A percentile compares a stretch with the other conserved stretches of the same genome.
Conservation (phyloP, 1,284 basidiomycete genomes). For the Mycena citricolor region DNA sequence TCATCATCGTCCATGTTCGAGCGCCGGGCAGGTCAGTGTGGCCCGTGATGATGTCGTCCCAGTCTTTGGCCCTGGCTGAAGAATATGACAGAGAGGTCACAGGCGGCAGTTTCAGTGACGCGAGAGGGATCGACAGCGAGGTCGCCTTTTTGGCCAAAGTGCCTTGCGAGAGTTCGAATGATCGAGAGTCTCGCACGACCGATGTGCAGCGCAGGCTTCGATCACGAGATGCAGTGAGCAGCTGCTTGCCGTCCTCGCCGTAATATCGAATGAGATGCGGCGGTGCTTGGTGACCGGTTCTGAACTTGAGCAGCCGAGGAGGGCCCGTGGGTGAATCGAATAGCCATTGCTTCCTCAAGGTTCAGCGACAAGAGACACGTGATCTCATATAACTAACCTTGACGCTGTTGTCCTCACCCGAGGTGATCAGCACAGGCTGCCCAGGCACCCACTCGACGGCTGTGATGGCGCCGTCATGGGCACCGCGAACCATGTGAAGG, state of each 20-base stretch:
- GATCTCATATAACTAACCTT: conserved; percentile 55
- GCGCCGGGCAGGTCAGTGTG: conserved; percentile 82
- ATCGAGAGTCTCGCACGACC: conserved; percentile 90
- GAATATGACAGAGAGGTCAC: conserved; percentile 81
- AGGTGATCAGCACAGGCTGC: conserved; percentile 85
- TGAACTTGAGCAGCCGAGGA: conserved; percentile 86
- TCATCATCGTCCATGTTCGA: conserved; percentile 84
- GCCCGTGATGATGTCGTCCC: conserved; percentile 94
- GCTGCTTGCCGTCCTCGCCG: conserved; percentile 93
- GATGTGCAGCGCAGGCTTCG: conserved; percentile 87
- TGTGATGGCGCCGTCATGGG: conserved; percentile 82
- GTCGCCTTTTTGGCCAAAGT: conserved; percentile 86
- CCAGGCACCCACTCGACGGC: conserved; percentile 88
- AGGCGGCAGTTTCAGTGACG: conserved; percentile 80
- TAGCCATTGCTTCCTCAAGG: conserved; percentile 84
- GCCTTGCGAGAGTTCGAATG: conserved; percentile 94
- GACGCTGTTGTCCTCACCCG: conserved; percentile 90
- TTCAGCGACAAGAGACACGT: conserved; percentile 5
- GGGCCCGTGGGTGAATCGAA: conserved; percentile 89
- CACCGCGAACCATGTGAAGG: conserved; percentile 81
- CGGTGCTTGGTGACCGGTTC: conserved; percentile 90
- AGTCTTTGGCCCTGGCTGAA: conserved; percentile 84
- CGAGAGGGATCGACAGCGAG: conserved; percentile 74
- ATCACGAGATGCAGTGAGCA: conserved; percentile 87
- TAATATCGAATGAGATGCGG: conserved; percentile 94